phyloP scores from a whole-genome alignment of 2,329 filamentous ascomycete genomes.

The Neofusicoccum cordaticola region DNA sequence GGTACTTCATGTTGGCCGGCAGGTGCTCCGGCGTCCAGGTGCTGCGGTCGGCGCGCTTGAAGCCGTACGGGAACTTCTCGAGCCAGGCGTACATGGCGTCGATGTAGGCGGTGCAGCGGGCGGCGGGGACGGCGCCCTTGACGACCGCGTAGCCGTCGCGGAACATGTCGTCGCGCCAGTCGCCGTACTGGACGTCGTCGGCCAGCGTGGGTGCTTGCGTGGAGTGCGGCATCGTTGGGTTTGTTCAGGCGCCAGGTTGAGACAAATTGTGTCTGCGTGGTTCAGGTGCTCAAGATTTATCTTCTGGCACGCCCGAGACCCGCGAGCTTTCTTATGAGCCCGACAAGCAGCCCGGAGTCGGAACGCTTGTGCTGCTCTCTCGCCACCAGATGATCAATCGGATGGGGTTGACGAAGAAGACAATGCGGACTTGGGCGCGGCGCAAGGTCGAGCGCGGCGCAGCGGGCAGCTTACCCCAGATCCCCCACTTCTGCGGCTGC shows the following conservation, averaged over 20 bases:
- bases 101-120: conserved; percentile 40
- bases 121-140: conserved; percentile 39
- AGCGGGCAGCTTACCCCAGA: conserved; percentile 5
- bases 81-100: conserved; percentile 33
- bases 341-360: background rate
- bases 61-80: conserved; percentile 28
- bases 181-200: conserved; percentile 24
- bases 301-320: background rate
- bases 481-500: conserved; percentile 20
- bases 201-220: background rate
- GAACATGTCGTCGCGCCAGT: conserved; percentile 44
- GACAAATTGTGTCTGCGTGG: no score
- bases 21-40: conserved; percentile 47
- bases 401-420: background rate
- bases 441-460: conserved; percentile 15
- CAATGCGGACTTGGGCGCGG: background rate
- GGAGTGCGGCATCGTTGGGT: background rate
- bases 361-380: background rate
- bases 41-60: conserved; percentile 29
- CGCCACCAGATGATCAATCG: background rate
- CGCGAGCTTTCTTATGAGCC: background rate
- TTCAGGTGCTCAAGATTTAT: background rate
- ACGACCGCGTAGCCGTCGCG: conserved; percentile 43
- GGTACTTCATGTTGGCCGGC: conserved; percentile 28
- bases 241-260: background rate